Evolutionary conservation across 2,329 filamentous ascomycete species (phyloP).

Genomic region (Sclerotinia trifoliorum): DNA sequence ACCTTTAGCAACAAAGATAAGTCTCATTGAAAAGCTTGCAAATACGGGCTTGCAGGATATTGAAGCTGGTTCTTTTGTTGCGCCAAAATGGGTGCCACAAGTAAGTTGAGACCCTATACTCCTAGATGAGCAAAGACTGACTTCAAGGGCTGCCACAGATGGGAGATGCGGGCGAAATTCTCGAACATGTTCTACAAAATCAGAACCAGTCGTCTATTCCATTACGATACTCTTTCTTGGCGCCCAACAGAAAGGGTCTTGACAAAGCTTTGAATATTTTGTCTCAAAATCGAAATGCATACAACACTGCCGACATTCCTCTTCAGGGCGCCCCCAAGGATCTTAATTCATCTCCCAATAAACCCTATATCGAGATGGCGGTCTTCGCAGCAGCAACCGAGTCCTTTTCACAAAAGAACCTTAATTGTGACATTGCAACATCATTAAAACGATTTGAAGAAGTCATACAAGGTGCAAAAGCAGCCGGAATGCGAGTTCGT

Average conservation of each 20-base stretch:
- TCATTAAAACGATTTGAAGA: constrained; percentile 68
- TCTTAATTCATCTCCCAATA: constrained; percentile 27
- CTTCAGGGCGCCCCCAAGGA: constrained; percentile 14
- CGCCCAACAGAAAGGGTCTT: constrained; percentile 73
- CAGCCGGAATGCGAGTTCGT: constrained; percentile 64
- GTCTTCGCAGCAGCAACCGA: constrained; percentile 83
- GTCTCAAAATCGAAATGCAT: constrained; percentile 53
- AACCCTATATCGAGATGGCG: constrained; percentile 64
- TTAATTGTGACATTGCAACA: constrained; percentile 75
- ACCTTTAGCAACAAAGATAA: constrained; percentile 69
- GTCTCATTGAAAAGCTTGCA: constrained; percentile 69
- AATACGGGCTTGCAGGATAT: constrained; percentile 69
- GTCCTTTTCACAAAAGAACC: constrained; percentile 75
- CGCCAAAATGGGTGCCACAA: constrained; percentile 83
- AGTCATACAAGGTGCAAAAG: constrained; percentile 68
- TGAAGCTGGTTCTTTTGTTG: constrained; percentile 79
- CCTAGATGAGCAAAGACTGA: constrained; percentile 1
- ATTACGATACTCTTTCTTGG: constrained; percentile 76
- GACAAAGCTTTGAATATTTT: constrained; percentile 59
- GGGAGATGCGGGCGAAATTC: constrained; percentile 73
- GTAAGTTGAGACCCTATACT: constrained; percentile 42
- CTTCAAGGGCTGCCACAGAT: constrained; percentile 52
- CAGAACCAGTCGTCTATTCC: constrained; percentile 54
- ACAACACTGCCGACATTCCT: constrained; percentile 47
- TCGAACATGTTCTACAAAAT: constrained; percentile 63